phyloP scores from a whole-genome alignment of 2,329 filamentous ascomycete genomes.

The Daldinia sp. region DNA sequence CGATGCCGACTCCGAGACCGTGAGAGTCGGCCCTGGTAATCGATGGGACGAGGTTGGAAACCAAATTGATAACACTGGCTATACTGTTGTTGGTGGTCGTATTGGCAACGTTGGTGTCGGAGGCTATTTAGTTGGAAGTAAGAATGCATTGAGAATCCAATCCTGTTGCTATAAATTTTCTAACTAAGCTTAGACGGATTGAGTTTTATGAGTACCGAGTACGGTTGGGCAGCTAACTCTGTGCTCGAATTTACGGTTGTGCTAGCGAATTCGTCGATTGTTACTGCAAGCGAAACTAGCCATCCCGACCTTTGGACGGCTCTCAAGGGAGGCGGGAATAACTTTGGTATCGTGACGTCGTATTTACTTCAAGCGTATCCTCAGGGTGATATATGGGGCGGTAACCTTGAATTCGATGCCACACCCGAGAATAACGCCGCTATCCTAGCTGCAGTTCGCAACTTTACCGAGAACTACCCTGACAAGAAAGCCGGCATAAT shows the following conservation, averaged over 20 bases:
- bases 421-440: constrained; percentile 43
- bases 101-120: constrained; percentile 58
- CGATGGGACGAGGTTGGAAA: constrained; percentile 53
- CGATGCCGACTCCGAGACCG: constrained; percentile 49
- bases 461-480: constrained; percentile 65
- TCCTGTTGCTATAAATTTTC: constrained; percentile 45
- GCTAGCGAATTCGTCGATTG: constrained; percentile 57
- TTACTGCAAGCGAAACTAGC: constrained; percentile 52
- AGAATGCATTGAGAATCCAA: constrained; percentile 57
- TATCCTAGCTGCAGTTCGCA: constrained; percentile 58
- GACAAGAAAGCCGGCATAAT: constrained; percentile 70
- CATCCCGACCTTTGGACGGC: constrained; percentile 61
- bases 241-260: constrained; percentile 61
- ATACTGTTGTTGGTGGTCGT: constrained; percentile 54
- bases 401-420: constrained; percentile 51
- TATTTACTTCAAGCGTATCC: constrained; percentile 55
- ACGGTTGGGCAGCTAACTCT: constrained; percentile 61
- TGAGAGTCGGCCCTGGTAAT: constrained; percentile 56
- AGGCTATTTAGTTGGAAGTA: constrained; percentile 62
- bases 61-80: constrained; percentile 53
- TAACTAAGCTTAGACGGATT: constrained; percentile 54
- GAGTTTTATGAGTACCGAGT: constrained; percentile 60
- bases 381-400: constrained; percentile 54
- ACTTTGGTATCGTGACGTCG: constrained; percentile 61
- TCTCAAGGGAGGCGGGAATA: constrained; percentile 65